These are phyloP conservation scores for Phaeolepiota aurea DNA, from an alignment of 768 basidiomycete species.

Conservation along the genomic window DNA sequence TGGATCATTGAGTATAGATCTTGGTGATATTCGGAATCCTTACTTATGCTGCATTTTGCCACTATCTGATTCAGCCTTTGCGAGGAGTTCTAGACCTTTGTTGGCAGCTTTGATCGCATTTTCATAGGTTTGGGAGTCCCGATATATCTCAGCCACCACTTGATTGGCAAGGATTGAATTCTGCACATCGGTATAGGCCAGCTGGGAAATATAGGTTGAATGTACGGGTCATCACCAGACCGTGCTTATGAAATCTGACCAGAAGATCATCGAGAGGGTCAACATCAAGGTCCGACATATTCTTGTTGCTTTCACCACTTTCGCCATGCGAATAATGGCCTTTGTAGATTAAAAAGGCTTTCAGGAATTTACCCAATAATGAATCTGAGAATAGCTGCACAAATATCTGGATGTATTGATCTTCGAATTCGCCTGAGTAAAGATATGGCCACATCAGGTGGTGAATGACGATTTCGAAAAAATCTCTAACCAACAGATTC, in stretches of 20 bases:
- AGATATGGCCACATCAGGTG: not conserved
- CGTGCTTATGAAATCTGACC: slow-evolving; percentile 24
- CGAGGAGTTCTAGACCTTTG: slow-evolving; percentile 52
- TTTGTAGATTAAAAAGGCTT: slow-evolving; percentile 62
- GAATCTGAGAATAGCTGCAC: slow-evolving; percentile 56
- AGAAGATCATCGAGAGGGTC: slow-evolving; percentile 56
- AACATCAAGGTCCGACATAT: slow-evolving; percentile 23
- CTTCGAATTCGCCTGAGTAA: slow-evolving; percentile 52
- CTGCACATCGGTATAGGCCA: slow-evolving; percentile 38
- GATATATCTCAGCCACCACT: slow-evolving; percentile 57
- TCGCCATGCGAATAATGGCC: slow-evolving; percentile 32
- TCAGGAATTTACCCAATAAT: slow-evolving; percentile 46
- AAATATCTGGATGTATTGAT: slow-evolving; percentile 48
- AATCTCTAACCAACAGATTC: slow-evolving; percentile 50
- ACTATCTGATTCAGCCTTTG: slow-evolving; percentile 43
- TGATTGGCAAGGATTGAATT: slow-evolving; percentile 62
- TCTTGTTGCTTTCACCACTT: slow-evolving; percentile 20
- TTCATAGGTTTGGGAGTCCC: slow-evolving; percentile 63
- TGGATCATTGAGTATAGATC: slow-evolving; percentile 1
- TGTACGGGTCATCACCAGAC: slow-evolving; percentile 1
- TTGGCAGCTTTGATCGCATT: slow-evolving; percentile 68
- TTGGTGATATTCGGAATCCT: slow-evolving; percentile 9
- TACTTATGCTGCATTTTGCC: slow-evolving; percentile 47
- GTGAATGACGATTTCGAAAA: slow-evolving; percentile 4
- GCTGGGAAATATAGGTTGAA: slow-evolving; percentile 27